Conservation (phyloP, 352 stramenopile genomes). For the Pythium scleroteichum region DNA sequence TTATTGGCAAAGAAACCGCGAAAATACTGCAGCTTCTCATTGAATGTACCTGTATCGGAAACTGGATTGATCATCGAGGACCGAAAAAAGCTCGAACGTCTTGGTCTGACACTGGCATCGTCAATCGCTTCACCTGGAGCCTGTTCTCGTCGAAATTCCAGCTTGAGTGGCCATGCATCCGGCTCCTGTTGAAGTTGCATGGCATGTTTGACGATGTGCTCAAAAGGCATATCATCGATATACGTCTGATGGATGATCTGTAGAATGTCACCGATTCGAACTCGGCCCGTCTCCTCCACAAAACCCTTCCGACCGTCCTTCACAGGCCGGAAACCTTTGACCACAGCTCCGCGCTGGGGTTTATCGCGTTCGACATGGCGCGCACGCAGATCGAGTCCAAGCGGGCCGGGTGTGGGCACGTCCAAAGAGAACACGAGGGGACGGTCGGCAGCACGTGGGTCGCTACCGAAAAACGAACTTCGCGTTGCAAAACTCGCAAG, state of each 20-base stretch:
- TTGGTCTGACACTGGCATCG: constrained; percentile 31
- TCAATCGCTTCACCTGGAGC: constrained; percentile 13
- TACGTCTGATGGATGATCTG: constrained; percentile 76
- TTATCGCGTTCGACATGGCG: constrained; percentile 75
- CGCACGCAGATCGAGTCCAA: constrained; percentile 73
- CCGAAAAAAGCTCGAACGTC: constrained; percentile 77
- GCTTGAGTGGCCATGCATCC: constrained; percentile 62
- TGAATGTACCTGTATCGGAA: constrained; percentile 71
- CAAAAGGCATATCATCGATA: constrained; percentile 84
- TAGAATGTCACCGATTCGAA: constrained; percentile 77
- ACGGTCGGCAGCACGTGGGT: constrained; percentile 54
- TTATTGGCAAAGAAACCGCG: constrained; percentile 82
- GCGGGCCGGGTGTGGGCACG: constrained; percentile 62
- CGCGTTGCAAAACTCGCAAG: constrained; percentile 38
- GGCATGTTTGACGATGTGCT: constrained; percentile 80
- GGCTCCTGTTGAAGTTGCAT: constrained; percentile 72
- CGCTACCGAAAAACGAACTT: constrained; percentile 55
- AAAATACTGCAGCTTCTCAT: constrained; percentile 88
- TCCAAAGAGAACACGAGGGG: constrained; percentile 75
- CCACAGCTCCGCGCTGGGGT: constrained; percentile 69
- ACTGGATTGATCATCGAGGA: constrained; percentile 66
- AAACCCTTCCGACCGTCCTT: constrained; percentile 52
- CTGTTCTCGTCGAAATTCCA: constrained; percentile 77
- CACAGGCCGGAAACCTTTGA: constrained; percentile 77
- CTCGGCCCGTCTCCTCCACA: constrained; percentile 73